These are phyloP conservation scores for Mortierella sp. DNA, from an alignment of 371 early-diverging fungal species.

Conservation along the genomic window DNA sequence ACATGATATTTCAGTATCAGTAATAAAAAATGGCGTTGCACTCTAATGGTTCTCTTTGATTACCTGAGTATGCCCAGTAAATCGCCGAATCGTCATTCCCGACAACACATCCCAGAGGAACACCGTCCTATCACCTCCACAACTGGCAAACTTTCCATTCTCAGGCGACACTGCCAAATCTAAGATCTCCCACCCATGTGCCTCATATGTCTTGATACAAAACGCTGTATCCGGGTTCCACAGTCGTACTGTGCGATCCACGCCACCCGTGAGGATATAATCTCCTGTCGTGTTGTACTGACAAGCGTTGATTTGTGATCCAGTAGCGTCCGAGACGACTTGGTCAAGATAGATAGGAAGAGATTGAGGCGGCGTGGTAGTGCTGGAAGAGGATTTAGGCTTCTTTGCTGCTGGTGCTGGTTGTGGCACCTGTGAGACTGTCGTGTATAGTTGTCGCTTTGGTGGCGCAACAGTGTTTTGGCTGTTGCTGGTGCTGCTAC, in stretches of 20 bases:
- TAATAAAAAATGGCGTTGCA: background rate
- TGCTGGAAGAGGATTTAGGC: background rate
- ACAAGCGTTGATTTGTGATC: conserved; percentile 66
- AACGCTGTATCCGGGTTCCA: conserved; percentile 85
- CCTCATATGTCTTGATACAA: conserved; percentile 83
- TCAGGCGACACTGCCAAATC: conserved; percentile 86
- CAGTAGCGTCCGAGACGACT: conserved; percentile 46
- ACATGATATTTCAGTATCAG: no score
- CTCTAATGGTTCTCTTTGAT: background rate
- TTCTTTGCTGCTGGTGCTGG: conserved; percentile 4
- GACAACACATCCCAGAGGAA: conserved; percentile 91
- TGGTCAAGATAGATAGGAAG: conserved; percentile 46
- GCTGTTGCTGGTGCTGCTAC: background rate
- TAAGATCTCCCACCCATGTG: conserved; percentile 90
- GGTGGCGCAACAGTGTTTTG: conserved; percentile 2
- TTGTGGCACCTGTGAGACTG: conserved; percentile 5
- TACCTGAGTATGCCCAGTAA: conserved; percentile 88
- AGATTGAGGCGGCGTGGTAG: background rate
- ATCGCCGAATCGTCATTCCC: conserved; percentile 79
- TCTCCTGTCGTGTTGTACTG: conserved; percentile 80
- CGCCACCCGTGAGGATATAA: conserved; percentile 85
- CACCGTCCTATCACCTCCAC: conserved; percentile 87
- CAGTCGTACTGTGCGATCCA: conserved; percentile 83
- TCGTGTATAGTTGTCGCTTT: conserved; percentile 2
- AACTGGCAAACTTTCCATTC: conserved; percentile 86